These are phyloP conservation scores for Saitozyma podzolica DNA, from an alignment of 768 basidiomycete genomes.

Conservation along the genomic window DNA sequence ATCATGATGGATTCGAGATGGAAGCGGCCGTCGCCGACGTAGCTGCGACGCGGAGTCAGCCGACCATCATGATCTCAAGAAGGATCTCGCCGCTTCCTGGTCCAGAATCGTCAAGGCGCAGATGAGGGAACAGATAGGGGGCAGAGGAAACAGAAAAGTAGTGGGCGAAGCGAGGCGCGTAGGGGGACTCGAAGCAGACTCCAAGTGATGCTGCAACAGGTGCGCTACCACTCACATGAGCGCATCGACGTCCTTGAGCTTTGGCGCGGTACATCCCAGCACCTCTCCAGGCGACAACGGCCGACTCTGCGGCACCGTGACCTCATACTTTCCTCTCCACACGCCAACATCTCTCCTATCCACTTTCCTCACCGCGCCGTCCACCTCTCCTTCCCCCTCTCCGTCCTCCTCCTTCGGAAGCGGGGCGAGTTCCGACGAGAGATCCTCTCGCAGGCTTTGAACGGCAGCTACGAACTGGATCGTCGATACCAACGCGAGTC, in stretches of 20 bases:
- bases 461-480: constrained; percentile 96
- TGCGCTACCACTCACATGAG: constrained; percentile 65
- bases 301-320: constrained; percentile 56
- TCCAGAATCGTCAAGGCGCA: no score
- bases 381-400: constrained; percentile 17
- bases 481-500: constrained; percentile 89
- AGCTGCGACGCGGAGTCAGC: constrained; percentile 57
- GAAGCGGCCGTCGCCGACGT: constrained; percentile 96
- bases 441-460: constrained; percentile 78
- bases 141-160: constrained; percentile 1
- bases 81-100: no score
- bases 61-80: no score
- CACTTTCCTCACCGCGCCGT: constrained; percentile 28
- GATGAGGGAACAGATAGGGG: no score
- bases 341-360: constrained; percentile 46
- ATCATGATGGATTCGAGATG: constrained; percentile 99
- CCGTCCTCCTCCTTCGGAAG: constrained; percentile 14
- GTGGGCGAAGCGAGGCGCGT: background rate
- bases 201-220: background rate
- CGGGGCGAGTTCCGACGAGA: constrained; percentile 54
- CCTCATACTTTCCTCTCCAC: constrained; percentile 52
- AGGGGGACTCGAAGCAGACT: no score
- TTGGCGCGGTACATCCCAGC: constrained; percentile 92
- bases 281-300: constrained; percentile 97
- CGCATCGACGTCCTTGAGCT: constrained; percentile 75